Evolutionary conservation across 2,329 filamentous ascomycete genomes (phyloP).

Genomic region (Metarhizium humberi): DNA sequence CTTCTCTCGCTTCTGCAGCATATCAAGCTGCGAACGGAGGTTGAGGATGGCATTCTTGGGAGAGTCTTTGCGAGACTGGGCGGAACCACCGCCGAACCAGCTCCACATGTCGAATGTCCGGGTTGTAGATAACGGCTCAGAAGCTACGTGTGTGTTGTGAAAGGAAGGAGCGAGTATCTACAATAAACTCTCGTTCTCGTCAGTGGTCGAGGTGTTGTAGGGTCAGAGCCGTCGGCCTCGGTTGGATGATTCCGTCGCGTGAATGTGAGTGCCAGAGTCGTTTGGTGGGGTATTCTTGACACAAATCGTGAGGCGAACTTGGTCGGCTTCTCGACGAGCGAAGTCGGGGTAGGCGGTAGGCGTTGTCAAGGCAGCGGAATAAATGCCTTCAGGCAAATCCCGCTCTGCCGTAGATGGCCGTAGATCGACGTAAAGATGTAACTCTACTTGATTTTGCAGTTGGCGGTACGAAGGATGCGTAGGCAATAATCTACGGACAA

Average conservation of each 20-base stretch:
- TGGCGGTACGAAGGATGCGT: neutral
- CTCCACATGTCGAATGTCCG: constrained; percentile 52
- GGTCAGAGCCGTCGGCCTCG: neutral
- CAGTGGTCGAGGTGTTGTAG: neutral
- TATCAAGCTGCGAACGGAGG: constrained; percentile 82
- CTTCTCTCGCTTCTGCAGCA: constrained; percentile 93
- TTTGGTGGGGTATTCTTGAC: constrained; percentile 4
- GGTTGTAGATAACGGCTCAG: neutral
- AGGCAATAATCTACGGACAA: neutral
- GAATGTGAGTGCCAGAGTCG: neutral
- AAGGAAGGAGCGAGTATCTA: neutral
- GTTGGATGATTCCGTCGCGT: neutral
- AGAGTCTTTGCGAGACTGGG: constrained; percentile 81
- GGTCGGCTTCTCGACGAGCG: neutral
- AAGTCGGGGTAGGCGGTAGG: neutral
- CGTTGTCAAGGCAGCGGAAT: neutral
- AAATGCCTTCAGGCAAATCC: neutral
- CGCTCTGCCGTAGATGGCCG: neutral
- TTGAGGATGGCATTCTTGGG: constrained; percentile 94
- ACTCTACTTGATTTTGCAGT: neutral
- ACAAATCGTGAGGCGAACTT: constrained; percentile 1
- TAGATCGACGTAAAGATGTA: neutral
- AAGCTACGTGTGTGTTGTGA: neutral
- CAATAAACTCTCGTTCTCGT: neutral
- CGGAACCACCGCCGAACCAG: constrained; percentile 82